Conservation (phyloP, 148 eudicot species). For the Gaultheria prostrata region DNA sequence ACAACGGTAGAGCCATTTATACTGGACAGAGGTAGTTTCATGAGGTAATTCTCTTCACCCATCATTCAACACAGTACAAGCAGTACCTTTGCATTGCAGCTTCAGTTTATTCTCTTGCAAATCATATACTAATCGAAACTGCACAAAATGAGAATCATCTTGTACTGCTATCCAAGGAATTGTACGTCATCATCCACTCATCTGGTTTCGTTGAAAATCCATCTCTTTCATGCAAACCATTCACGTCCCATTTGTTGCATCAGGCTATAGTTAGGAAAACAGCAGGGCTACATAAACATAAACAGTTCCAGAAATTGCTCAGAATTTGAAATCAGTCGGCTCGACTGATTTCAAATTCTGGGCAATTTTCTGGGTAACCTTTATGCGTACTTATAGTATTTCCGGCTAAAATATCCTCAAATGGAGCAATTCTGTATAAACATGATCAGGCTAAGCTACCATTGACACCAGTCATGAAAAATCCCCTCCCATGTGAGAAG, state of each 20-base stretch:
- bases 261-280: too few species aligned
- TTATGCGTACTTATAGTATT: too few species aligned
- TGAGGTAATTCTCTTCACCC: constrained; percentile 13
- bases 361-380: too few species aligned
- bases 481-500: background rate
- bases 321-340: too few species aligned
- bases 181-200: background rate
- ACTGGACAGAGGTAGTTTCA: constrained; percentile 35
- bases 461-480: background rate
- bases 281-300: too few species aligned
- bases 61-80: background rate
- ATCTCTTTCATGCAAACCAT: background rate
- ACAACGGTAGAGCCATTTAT: constrained; percentile 27
- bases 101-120: background rate
- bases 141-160: background rate
- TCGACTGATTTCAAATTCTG: too few species aligned
- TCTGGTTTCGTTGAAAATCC: background rate
- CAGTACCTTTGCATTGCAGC: background rate
- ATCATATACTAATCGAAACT: background rate
- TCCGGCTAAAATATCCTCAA: too few species aligned
- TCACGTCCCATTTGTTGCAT: too few species aligned
- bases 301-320: too few species aligned
- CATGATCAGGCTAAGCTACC: background rate
- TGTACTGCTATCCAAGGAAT: background rate
- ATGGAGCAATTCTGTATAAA: background rate